Conservation (phyloP, 2,329 filamentous ascomycete species). For the Dryadomyces sulphureus region DNA sequence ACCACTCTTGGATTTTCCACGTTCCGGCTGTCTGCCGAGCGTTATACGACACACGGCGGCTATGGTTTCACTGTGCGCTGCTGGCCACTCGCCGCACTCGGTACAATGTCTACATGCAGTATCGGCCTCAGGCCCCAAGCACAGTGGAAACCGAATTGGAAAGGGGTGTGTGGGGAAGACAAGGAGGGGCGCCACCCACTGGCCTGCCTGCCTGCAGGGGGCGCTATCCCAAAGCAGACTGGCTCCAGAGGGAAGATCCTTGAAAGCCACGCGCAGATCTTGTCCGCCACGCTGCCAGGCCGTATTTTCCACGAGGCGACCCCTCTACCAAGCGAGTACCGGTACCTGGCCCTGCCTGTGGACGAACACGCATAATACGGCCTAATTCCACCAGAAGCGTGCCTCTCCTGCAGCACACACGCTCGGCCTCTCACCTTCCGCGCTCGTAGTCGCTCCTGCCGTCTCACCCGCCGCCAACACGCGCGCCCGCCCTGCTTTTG, state of each 20-base stretch:
- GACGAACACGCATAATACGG: too few species aligned
- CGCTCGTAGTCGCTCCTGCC: too few species aligned
- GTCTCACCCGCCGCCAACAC: too few species aligned
- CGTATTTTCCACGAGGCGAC: conserved; percentile 12
- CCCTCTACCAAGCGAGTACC: conserved; percentile 6
- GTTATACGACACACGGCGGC: background rate
- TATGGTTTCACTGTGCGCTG: background rate
- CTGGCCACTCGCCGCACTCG: background rate
- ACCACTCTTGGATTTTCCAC: too few species aligned
- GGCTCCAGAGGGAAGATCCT: conserved; percentile 18
- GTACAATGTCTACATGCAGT: background rate
- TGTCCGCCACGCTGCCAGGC: conserved; percentile 15
- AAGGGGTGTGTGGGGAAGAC: background rate
- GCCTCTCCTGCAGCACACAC: too few species aligned
- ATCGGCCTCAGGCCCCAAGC: background rate
- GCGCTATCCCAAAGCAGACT: conserved; percentile 15
- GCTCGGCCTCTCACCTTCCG: too few species aligned
- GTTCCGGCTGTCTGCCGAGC: too few species aligned
- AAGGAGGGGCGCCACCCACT: too few species aligned
- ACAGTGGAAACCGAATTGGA: too few species aligned
- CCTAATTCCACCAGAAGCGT: too few species aligned
- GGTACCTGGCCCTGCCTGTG: too few species aligned
- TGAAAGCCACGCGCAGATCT: conserved; percentile 25
- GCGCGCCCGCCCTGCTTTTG: too few species aligned
- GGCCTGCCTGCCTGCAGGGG: conserved; percentile 13